A percentile compares a stretch with the other conserved stretches of the same genome.
Evolutionary conservation across 176 grass and related monocot genomes (phyloP).

Genomic region (Musa beccarii): DNA sequence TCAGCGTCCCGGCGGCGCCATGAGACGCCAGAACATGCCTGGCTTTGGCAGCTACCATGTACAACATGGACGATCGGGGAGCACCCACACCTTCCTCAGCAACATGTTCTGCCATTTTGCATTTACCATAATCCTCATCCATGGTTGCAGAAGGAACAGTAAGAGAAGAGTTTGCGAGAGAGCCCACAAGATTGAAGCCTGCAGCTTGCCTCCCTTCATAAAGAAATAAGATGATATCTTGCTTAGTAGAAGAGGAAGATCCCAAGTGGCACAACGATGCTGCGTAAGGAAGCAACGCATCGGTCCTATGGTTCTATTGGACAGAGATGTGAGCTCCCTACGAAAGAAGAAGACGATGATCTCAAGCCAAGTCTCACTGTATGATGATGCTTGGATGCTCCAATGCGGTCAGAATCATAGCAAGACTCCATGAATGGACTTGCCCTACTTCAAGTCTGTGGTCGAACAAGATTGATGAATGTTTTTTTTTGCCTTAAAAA

Average conservation of each 20-base stretch:
- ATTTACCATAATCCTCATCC: background rate
- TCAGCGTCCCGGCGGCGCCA: conserved; percentile 2
- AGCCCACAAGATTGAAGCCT: background rate
- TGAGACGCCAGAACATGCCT: background rate
- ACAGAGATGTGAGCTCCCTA: too few species aligned
- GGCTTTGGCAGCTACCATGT: background rate
- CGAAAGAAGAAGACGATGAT: too few species aligned
- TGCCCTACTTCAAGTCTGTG: too few species aligned
- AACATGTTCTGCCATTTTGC: too few species aligned
- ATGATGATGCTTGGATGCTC: too few species aligned
- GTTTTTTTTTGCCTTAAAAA: too few species aligned
- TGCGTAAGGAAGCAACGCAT: background rate
- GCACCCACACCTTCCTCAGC: too few species aligned
- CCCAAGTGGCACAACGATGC: background rate
- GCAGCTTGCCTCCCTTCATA: background rate
- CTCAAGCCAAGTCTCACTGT: too few species aligned
- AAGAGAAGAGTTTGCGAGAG: background rate
- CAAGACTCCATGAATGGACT: too few species aligned
- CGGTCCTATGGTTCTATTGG: background rate
- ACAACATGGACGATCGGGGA: background rate
- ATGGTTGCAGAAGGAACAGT: background rate
- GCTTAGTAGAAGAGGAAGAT: background rate
- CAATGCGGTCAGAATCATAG: too few species aligned
- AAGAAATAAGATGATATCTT: background rate
- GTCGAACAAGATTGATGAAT: too few species aligned